These are phyloP conservation scores for Sabuloglossum arenarium DNA, from an alignment of 495 filamentous ascomycete species.

Conservation along the genomic window DNA sequence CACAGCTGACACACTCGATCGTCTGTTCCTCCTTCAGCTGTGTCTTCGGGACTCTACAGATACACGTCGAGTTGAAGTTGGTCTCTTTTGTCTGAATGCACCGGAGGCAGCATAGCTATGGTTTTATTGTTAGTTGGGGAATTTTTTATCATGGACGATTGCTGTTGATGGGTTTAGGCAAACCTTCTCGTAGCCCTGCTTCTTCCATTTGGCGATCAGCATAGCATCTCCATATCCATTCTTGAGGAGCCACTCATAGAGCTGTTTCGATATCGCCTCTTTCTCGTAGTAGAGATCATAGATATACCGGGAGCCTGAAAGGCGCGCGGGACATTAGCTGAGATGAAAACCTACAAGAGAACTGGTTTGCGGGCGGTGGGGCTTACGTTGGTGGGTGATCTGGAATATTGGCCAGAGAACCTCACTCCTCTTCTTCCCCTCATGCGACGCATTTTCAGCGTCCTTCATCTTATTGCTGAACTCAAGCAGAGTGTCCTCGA, in stretches of 20 bases:
- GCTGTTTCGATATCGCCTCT: slow-evolving; percentile 70
- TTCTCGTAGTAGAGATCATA: slow-evolving; percentile 98
- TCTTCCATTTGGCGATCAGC: slow-evolving; percentile 99
- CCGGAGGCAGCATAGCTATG: slow-evolving; percentile 71
- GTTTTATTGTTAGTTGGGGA: background rate
- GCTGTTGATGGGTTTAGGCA: slow-evolving; percentile 7
- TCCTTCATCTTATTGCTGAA: slow-evolving; percentile 99
- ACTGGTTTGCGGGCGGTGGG: background rate
- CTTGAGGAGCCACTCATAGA: slow-evolving; percentile 95
- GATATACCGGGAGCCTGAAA: slow-evolving; percentile 58
- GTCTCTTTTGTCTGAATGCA: slow-evolving; percentile 99
- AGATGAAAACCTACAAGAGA: too few species aligned
- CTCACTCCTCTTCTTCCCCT: slow-evolving; percentile 68
- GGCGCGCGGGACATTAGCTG: background rate
- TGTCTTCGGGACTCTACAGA: slow-evolving; percentile 86
- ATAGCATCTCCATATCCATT: slow-evolving; percentile 87
- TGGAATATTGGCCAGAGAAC: slow-evolving; percentile 94
- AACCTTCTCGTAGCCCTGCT: slow-evolving; percentile 96
- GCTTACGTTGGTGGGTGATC: slow-evolving; percentile 79
- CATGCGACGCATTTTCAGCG: slow-evolving; percentile 61
- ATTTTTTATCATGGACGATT: background rate
- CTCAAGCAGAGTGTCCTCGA: slow-evolving; percentile 88
- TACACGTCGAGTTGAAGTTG: slow-evolving; percentile 93
- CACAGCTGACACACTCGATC: slow-evolving; percentile 90
- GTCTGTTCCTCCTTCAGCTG: slow-evolving; percentile 79